A percentile compares a stretch with the other conserved stretches of the same genome.
Evolutionary conservation across 768 basidiomycete genomes (phyloP).

Genomic region (Tricholoma saponaceum): DNA sequence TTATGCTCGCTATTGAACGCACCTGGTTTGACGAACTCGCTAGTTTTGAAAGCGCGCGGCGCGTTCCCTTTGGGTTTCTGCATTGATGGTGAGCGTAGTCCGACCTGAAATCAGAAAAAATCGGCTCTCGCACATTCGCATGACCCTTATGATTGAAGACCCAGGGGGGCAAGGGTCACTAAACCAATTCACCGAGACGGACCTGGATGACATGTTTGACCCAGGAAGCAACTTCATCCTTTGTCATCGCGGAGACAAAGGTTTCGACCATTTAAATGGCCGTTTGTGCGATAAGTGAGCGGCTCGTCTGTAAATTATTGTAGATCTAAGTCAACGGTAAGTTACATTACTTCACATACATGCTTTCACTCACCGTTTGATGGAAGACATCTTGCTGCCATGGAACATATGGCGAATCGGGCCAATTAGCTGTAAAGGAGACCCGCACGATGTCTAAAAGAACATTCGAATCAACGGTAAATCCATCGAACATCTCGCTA

Average conservation of each 20-base stretch:
- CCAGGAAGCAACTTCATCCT: background rate
- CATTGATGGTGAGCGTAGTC: background rate
- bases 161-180: background rate
- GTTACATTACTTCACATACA: background rate
- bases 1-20: background rate
- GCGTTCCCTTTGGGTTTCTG: background rate
- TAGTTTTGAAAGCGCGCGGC: background rate
- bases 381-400: background rate
- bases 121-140: background rate
- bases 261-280: background rate
- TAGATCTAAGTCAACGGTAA: background rate
- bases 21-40: background rate
- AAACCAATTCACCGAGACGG: background rate
- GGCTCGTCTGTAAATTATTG: background rate
- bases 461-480: no score
- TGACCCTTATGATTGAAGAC: background rate
- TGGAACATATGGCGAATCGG: background rate
- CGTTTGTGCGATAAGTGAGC: background rate
- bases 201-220: no score
- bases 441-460: no score
- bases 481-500: no score
- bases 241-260: background rate
- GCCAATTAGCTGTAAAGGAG: background rate
- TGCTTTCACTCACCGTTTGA: background rate
- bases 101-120: no score